phyloP scores from a whole-genome alignment of 1,284 basidiomycete genomes.

The Phenoliferia sp. region DNA sequence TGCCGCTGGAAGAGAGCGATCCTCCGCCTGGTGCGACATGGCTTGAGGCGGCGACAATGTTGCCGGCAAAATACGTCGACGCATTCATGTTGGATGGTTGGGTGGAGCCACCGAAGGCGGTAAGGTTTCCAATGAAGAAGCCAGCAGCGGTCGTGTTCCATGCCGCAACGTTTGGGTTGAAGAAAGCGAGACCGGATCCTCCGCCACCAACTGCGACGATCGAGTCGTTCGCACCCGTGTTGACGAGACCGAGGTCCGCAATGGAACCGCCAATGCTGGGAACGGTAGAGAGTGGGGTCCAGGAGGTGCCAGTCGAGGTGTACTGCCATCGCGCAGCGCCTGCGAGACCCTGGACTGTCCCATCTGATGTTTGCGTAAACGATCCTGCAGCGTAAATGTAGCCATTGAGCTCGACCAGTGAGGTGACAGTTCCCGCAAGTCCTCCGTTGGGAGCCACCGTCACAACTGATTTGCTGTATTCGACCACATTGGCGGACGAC shows the following conservation, averaged over 20 bases:
- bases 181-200: conserved; percentile 21
- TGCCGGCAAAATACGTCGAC: conserved; percentile 46
- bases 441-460: conserved; percentile 39
- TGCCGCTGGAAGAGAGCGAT: conserved; percentile 40
- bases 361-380: conserved; percentile 72
- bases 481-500: conserved; percentile 65
- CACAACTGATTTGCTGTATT: conserved; percentile 56
- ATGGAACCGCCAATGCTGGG: conserved; percentile 72
- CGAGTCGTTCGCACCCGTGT: conserved; percentile 8
- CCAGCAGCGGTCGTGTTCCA: conserved; percentile 18
- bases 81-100: neutral
- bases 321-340: conserved; percentile 32
- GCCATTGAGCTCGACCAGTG: conserved; percentile 35
- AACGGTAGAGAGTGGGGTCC: conserved; percentile 46
- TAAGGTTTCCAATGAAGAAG: conserved; percentile 29
- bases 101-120: conserved; percentile 6
- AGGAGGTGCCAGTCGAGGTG: conserved; percentile 2
- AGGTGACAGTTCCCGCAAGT: conserved; percentile 39
- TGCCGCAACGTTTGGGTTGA: conserved; percentile 6
- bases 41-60: conserved; percentile 43
- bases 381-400: conserved; percentile 76
- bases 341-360: conserved; percentile 58
- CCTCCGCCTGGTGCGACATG: conserved; percentile 46
- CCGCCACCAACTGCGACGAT: conserved; percentile 20
- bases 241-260: conserved; percentile 48